Evolutionary conservation across 208 protist species (phyloP), one percentile per base, ranked within the genome.

Genomic region (Acanthamoeba lenticulata): DNA sequence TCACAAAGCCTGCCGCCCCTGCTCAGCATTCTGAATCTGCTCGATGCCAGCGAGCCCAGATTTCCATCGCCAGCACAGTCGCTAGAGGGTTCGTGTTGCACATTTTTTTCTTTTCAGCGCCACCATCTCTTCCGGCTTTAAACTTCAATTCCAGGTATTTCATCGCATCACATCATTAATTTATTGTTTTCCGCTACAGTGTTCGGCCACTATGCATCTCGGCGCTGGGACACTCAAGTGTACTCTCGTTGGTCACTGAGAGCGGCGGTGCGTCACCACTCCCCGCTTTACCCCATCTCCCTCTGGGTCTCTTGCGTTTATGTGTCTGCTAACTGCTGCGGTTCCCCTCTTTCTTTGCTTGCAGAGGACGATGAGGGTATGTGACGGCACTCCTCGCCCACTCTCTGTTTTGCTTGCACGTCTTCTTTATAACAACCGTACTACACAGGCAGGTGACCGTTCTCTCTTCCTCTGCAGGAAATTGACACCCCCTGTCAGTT

Each of bases 401-500:
- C 24, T 49, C 72, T 49, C 21, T 38, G 44, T 6, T 83, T 49
- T 83, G 32, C 34, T 24, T 38, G 72, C 65, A 40, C 36, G 32
- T 74, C n/a, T 74, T 83, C 72, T 44, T 83, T 83, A 83, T 83
- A 83, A 83, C 72, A 13, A 83, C 65, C 72, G 72, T 52, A 83
- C 72, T 34, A 83, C 65, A 40, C 72, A 83, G 72, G 72, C 72
- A 83, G 72, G 72, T 83, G 72, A 83, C 72, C 72, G 72, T 83
- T 83, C 72, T 83, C 72, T 83, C 72, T 83, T 83, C 72, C 72
- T 83, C 72, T 83, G 72, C 72, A 83, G 72, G 72, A 47, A 83
- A 83, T 83, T 83, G 72, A 83, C 72, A 83, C 72, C 7, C 17
- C 72, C 24, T 24, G 2, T 19, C 44, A 29, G 72, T 83, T 38